These are phyloP conservation scores for Xerocomus potaroensis DNA, from an alignment of 768 basidiomycete species.

Conservation along the genomic window DNA sequence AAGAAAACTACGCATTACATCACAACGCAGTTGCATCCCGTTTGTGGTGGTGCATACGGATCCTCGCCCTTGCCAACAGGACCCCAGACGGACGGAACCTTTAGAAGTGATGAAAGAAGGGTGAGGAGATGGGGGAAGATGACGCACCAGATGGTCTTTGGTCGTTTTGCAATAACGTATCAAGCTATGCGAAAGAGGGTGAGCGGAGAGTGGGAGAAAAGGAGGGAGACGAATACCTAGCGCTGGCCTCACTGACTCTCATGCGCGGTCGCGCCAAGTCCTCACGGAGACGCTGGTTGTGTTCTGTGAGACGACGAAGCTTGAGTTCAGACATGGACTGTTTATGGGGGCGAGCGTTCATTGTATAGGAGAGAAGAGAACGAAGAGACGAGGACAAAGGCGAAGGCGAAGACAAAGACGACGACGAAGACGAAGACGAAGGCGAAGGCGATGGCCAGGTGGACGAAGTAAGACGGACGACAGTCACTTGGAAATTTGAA, in stretches of 20 bases:
- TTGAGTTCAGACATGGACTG: constrained; percentile 99
- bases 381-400: too few species aligned
- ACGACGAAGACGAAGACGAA: constrained; percentile 13
- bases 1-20: constrained; percentile 48
- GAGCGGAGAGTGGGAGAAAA: background rate
- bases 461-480: too few species aligned
- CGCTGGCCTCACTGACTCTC: constrained; percentile 86
- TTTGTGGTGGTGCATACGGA: constrained; percentile 82
- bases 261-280: constrained; percentile 88
- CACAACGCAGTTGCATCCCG: constrained; percentile 66
- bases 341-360: constrained; percentile 78
- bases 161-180: constrained; percentile 94
- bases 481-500: constrained; percentile 3
- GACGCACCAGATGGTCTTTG: constrained; percentile 81
- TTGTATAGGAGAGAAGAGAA: constrained; percentile 25
- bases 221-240: constrained; percentile 50
- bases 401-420: background rate
- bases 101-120: constrained; percentile 2
- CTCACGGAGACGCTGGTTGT: constrained; percentile 87
- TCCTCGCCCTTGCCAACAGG: constrained; percentile 86
- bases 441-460: background rate
- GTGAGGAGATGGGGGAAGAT: background rate
- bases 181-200: constrained; percentile 46
- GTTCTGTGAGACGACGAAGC: constrained; percentile 87
- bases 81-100: constrained; percentile 96